Conservation (phyloP, 2,329 filamentous ascomycete species). For the Ceratocystis smalleyi region DNA sequence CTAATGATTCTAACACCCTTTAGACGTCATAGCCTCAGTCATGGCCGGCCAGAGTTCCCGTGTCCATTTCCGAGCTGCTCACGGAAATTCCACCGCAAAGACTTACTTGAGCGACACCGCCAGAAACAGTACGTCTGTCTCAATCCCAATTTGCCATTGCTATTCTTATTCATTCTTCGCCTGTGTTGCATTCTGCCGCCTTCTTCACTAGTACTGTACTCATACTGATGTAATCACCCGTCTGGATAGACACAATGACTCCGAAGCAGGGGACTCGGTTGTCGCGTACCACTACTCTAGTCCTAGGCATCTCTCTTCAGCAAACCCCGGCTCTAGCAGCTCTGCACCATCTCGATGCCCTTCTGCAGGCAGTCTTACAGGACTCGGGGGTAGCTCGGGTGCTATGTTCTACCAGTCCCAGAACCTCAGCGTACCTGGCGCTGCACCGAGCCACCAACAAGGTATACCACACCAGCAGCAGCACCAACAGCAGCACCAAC, state of each 20-base stretch:
- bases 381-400: no score
- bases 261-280: not conserved
- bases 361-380: no score
- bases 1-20: not conserved
- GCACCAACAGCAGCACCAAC: no score
- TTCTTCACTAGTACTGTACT: not conserved
- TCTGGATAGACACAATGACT: not conserved
- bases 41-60: slow-evolving; percentile 36
- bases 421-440: not conserved
- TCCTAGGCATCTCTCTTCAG: not conserved
- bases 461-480: not conserved
- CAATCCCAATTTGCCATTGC: not conserved
- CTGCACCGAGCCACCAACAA: not conserved
- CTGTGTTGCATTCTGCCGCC: not conserved
- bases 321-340: no score
- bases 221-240: no score
- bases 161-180: not conserved
- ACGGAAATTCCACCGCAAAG: slow-evolving; percentile 41
- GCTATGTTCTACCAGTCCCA: not conserved
- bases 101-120: slow-evolving; percentile 43
- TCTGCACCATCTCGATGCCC: no score
- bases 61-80: slow-evolving; percentile 41
- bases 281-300: not conserved
- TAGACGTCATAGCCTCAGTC: slow-evolving; percentile 46
- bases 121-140: slow-evolving; percentile 25